phyloP scores from a whole-genome alignment of 805 yeast genomes.

The Starmerella apis region DNA sequence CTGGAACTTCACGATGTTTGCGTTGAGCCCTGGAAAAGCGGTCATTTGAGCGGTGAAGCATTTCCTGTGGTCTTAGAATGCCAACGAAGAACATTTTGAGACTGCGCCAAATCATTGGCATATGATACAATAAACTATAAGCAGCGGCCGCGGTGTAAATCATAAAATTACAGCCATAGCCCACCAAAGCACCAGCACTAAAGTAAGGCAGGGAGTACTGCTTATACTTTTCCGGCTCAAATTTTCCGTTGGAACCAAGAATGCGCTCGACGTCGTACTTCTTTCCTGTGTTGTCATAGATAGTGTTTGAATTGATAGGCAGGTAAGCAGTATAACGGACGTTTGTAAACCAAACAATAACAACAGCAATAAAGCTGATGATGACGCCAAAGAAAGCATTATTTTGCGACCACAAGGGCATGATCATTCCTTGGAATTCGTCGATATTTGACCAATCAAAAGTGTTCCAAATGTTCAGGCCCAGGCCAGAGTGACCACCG shows the following conservation, averaged over 20 bases:
- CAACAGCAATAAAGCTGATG: conserved; percentile 29
- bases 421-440: conserved; percentile 30
- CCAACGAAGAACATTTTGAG: conserved; percentile 4
- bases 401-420: conserved; percentile 31
- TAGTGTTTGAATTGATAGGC: conserved; percentile 40
- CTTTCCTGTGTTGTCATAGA: conserved; percentile 35
- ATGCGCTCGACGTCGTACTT: conserved; percentile 2
- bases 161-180: conserved; percentile 47
- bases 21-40: conserved; percentile 52
- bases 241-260: background rate
- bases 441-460: conserved; percentile 39
- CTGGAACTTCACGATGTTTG: conserved; percentile 35
- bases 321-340: conserved; percentile 42
- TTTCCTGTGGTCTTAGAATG: conserved; percentile 22
- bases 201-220: conserved; percentile 54
- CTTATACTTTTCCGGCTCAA: conserved; percentile 41
- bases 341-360: conserved; percentile 38
- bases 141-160: conserved; percentile 45
- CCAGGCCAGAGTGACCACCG: conserved; percentile 41
- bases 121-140: conserved; percentile 35
- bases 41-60: conserved; percentile 33
- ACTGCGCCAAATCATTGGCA: conserved; percentile 37
- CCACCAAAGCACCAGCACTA: conserved; percentile 48
- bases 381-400: conserved; percentile 34
- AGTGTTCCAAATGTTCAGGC: conserved; percentile 44